Percentiles rank a stretch among this genome's conserved stretches.
Evolutionary conservation across 1,284 basidiomycete species (phyloP).

Genomic region (Meira miltonrushii): DNA sequence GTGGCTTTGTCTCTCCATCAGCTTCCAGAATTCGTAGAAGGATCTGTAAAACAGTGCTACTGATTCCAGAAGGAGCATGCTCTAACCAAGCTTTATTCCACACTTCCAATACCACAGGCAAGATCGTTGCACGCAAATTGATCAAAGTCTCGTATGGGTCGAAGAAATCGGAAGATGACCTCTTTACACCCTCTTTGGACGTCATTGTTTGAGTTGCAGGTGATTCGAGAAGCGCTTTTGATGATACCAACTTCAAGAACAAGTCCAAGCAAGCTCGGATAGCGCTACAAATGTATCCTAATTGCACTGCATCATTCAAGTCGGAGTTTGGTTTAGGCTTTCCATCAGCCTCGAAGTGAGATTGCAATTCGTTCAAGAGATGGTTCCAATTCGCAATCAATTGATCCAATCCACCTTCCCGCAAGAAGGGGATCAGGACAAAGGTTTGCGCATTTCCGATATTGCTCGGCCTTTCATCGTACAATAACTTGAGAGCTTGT

Average conservation of each 20-base stretch:
- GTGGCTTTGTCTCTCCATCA: slow-evolving; percentile 56
- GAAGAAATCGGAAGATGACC: slow-evolving; percentile 56
- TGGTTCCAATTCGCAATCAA: slow-evolving; percentile 63
- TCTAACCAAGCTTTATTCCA: slow-evolving; percentile 85
- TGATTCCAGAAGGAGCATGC: slow-evolving; percentile 59
- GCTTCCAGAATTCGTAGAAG: slow-evolving; percentile 76
- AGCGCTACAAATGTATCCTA: slow-evolving; percentile 69
- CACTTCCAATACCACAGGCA: slow-evolving; percentile 66
- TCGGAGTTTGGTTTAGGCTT: slow-evolving; percentile 19
- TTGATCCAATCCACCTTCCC: slow-evolving; percentile 67
- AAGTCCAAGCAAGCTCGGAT: slow-evolving; percentile 76
- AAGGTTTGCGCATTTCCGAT: slow-evolving; percentile 69
- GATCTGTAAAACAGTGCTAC: slow-evolving; percentile 67
- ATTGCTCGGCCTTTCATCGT: slow-evolving; percentile 65
- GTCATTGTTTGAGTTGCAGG: slow-evolving; percentile 69
- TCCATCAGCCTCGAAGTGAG: slow-evolving; percentile 57
- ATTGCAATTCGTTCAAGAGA: slow-evolving; percentile 62
- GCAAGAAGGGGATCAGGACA: slow-evolving; percentile 66
- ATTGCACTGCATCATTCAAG: slow-evolving; percentile 32
- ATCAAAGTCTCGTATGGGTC: slow-evolving; percentile 81
- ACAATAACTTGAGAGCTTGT: slow-evolving; percentile 66
- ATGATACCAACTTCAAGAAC: slow-evolving; percentile 69
- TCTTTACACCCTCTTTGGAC: slow-evolving; percentile 53
- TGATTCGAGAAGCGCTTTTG: slow-evolving; percentile 76
- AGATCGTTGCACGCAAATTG: slow-evolving; percentile 66